phyloP scores from a whole-genome alignment of 495 filamentous ascomycete species.

The Penicillium malachiteum region DNA sequence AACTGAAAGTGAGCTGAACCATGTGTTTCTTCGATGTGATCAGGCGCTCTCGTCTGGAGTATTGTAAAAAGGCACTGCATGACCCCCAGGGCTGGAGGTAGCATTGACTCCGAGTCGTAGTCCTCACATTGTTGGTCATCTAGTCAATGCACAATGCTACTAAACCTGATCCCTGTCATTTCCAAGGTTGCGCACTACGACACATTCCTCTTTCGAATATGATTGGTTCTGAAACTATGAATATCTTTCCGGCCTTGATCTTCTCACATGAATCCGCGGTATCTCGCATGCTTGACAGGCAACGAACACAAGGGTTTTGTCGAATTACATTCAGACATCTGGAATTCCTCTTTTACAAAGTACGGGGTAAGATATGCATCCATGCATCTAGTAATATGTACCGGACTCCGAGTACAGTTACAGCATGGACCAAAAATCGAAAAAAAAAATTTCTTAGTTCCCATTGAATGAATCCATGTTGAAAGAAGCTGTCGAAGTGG shows the following conservation, averaged over 20 bases:
- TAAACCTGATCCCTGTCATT: conserved; percentile 16
- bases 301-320: too few relatives aligned
- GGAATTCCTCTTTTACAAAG: too few relatives aligned
- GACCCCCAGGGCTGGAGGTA: background rate
- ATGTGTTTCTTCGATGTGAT: too few relatives aligned
- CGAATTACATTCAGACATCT: too few relatives aligned
- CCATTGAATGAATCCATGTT: background rate
- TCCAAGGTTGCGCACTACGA: conserved; percentile 8
- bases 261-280: conserved; percentile 29
- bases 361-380: too few relatives aligned
- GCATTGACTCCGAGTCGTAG: background rate
- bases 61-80: background rate
- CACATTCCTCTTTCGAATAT: background rate
- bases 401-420: background rate
- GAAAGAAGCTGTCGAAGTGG: background rate
- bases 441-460: background rate
- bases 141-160: conserved; percentile 8
- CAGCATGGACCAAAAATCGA: background rate
- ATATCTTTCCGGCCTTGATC: background rate
- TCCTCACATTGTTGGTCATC: conserved; percentile 5
- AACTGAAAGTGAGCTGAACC: too few relatives aligned
- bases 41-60: background rate
- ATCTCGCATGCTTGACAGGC: conserved; percentile 29
- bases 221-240: conserved; percentile 11
- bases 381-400: background rate